Percentiles rank a stretch among this genome's conserved stretches.
These are phyloP conservation scores for Gardenia jasminoides DNA, from an alignment of 257 asterid genomes.

Conservation along the genomic window DNA sequence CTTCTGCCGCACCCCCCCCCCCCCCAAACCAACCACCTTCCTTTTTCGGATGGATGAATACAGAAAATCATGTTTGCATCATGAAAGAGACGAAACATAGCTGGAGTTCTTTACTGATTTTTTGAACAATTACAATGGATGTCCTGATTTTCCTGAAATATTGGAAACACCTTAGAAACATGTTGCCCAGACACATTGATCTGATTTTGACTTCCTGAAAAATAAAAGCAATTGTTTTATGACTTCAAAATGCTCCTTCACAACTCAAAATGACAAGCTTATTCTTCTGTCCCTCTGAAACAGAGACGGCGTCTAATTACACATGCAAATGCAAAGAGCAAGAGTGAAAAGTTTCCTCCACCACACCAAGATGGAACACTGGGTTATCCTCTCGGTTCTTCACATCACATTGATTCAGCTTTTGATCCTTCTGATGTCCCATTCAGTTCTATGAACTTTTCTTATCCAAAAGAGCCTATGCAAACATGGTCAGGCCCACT, in stretches of 20 bases:
- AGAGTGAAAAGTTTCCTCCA: slow-evolving; percentile 87
- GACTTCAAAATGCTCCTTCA: background rate
- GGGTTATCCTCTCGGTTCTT: slow-evolving; percentile 57
- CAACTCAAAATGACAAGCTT: slow-evolving; percentile 6
- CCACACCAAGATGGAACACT: slow-evolving; percentile 86
- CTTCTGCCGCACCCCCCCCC: background rate
- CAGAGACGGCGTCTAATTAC: slow-evolving; percentile 76
- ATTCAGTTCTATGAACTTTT: slow-evolving; percentile 69
- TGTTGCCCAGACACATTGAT: background rate
- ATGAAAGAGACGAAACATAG: background rate
- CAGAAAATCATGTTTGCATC: background rate
- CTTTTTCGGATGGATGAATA: too few species aligned
- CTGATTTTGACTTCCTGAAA: background rate
- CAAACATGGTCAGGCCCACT: slow-evolving; percentile 89
- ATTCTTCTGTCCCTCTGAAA: slow-evolving; percentile 10
- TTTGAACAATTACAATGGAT: background rate
- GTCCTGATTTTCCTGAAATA: background rate
- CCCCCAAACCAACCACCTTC: background rate
- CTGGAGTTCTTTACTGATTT: background rate
- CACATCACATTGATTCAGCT: slow-evolving; percentile 54
- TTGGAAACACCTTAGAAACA: background rate
- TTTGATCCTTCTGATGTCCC: slow-evolving; percentile 69
- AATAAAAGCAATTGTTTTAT: background rate
- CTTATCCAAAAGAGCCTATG: slow-evolving; percentile 71
- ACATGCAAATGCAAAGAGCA: slow-evolving; percentile 83